phyloP scores from a whole-genome alignment of 768 basidiomycete genomes.

The Trametes cingulata region DNA sequence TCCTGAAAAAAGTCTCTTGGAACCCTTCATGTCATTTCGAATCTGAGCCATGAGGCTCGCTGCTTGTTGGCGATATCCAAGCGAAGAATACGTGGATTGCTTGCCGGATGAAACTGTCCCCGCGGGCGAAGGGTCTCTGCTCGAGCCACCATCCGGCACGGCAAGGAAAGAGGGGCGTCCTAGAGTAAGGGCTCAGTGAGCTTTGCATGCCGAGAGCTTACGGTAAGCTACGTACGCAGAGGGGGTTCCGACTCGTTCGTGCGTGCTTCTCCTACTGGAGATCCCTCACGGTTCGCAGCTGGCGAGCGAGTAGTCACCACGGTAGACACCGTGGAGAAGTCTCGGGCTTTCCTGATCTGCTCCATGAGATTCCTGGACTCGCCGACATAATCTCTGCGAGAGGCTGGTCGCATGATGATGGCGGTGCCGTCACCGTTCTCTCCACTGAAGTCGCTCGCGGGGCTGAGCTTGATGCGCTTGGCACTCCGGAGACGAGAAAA shows the following conservation, averaged over 20 bases:
- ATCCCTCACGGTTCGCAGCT: slow-evolving; percentile 8
- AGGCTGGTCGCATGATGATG: slow-evolving; percentile 51
- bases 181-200: background rate
- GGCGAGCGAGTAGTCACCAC: slow-evolving; percentile 45
- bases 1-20: slow-evolving; percentile 70
- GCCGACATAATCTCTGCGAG: slow-evolving; percentile 70
- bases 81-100: slow-evolving; percentile 53
- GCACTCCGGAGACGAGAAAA: slow-evolving; percentile 66
- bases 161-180: slow-evolving; percentile 15
- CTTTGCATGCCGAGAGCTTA: background rate
- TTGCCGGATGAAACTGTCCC: slow-evolving; percentile 32
- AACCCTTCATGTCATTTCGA: slow-evolving; percentile 72
- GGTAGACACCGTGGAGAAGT: slow-evolving; percentile 76
- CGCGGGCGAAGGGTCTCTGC: slow-evolving; percentile 23
- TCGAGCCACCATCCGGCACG: slow-evolving; percentile 18
- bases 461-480: slow-evolving; percentile 80
- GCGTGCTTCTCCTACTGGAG: background rate
- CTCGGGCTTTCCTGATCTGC: slow-evolving; percentile 74
- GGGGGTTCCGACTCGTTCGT: background rate
- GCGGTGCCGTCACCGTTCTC: slow-evolving; percentile 48
- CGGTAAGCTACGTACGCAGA: background rate
- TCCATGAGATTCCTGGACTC: slow-evolving; percentile 79
- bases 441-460: slow-evolving; percentile 57
- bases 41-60: slow-evolving; percentile 85
- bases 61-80: slow-evolving; percentile 74